These are phyloP conservation scores for Pseudocercospora vitis DNA, from an alignment of 2,329 filamentous ascomycete species.

Conservation along the genomic window DNA sequence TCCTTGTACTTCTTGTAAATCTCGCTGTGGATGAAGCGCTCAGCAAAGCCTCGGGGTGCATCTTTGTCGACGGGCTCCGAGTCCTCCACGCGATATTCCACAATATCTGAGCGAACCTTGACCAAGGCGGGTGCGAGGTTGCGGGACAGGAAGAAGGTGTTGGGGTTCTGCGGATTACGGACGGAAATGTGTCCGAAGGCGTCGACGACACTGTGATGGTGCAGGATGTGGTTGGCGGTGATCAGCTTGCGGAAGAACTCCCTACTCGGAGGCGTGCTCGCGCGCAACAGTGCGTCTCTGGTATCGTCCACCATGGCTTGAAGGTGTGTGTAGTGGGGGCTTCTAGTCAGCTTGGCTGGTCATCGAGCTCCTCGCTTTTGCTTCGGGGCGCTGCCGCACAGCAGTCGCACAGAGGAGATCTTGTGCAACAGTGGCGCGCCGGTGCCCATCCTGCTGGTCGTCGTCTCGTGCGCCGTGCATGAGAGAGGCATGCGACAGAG, in stretches of 20 bases:
- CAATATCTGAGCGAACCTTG: constrained; percentile 43
- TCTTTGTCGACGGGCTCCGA: constrained; percentile 35
- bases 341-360: neutral
- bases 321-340: neutral
- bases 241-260: constrained; percentile 38
- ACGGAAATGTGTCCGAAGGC: constrained; percentile 40
- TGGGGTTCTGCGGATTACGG: constrained; percentile 38
- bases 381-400: neutral
- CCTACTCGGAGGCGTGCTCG: constrained; percentile 31
- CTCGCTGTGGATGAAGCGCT: constrained; percentile 47
- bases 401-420: neutral
- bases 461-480: neutral
- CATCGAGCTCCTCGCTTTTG: neutral
- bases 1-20: constrained; percentile 48
- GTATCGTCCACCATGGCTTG: neutral
- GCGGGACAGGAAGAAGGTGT: constrained; percentile 48
- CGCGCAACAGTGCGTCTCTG: constrained; percentile 30
- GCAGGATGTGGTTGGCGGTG: constrained; percentile 40
- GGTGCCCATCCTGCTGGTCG: neutral
- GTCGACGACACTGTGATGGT: constrained; percentile 37
- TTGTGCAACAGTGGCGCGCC: neutral
- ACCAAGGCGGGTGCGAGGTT: constrained; percentile 48
- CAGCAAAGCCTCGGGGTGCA: constrained; percentile 38
- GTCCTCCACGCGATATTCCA: constrained; percentile 48
- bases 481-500: neutral